Percentiles rank a stretch among this genome's conserved stretches.
Conservation (phyloP, 495 filamentous ascomycete genomes). For the Parachaetomium inaequale region DNA sequence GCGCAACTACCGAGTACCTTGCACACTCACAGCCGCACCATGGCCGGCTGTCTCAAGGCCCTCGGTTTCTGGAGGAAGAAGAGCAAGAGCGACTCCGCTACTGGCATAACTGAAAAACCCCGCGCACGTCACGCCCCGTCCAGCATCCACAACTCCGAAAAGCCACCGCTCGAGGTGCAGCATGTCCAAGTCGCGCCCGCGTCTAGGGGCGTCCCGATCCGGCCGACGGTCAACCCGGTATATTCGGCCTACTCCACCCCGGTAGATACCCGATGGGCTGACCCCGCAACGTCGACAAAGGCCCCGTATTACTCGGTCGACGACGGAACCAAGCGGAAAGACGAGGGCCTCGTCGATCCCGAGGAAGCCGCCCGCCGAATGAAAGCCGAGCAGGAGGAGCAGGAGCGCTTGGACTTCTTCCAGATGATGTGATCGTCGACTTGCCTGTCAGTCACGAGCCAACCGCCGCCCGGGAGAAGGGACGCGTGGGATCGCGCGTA, state of each 20-base stretch:
- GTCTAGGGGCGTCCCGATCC: neutral
- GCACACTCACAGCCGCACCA: neutral
- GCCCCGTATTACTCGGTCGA: neutral
- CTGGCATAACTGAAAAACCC: neutral
- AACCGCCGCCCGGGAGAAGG: neutral
- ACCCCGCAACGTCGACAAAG: constrained; percentile 10
- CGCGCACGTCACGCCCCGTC: no score
- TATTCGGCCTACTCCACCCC: constrained; percentile 24
- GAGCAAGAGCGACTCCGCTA: neutral
- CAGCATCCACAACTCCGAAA: constrained; percentile 10
- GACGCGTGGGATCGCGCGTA: no score
- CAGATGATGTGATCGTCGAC: constrained; percentile 27
- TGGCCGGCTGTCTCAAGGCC: neutral
- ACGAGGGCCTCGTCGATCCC: constrained; percentile 14
- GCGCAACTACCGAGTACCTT: no score
- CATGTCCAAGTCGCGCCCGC: neutral
- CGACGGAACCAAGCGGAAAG: constrained; percentile 6
- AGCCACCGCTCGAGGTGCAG: neutral
- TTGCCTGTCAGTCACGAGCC: neutral
- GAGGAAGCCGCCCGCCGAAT: constrained; percentile 12
- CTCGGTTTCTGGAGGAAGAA: constrained; percentile 14
- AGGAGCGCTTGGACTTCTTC: constrained; percentile 31
- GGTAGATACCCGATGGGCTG: constrained; percentile 13
- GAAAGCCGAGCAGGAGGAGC: constrained; percentile 28
- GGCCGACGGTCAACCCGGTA: constrained; percentile 13